These are phyloP conservation scores for Xylaria multiplex DNA, from an alignment of 2,329 filamentous ascomycete genomes.

Conservation along the genomic window DNA sequence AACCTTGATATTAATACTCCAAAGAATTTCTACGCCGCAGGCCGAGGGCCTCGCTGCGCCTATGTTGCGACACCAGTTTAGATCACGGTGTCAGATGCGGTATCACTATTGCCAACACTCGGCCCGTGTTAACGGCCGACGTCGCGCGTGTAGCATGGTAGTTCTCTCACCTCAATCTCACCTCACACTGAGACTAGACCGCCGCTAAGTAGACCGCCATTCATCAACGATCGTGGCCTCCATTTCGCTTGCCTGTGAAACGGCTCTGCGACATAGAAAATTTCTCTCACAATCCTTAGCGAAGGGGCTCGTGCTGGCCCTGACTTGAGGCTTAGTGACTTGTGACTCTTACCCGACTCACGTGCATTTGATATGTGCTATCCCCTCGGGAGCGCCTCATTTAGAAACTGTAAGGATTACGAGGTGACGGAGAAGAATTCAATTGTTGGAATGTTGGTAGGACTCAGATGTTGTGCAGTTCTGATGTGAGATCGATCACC, in stretches of 20 bases:
- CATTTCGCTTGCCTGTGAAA: background rate
- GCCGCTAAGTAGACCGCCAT: too few species aligned
- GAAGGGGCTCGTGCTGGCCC: background rate
- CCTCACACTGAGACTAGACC: background rate
- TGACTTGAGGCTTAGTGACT: background rate
- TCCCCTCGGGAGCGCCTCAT: background rate
- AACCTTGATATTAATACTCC: conserved; percentile 12
- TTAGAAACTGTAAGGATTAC: background rate
- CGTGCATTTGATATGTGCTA: background rate
- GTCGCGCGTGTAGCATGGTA: conserved; percentile 4
- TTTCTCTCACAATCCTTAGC: background rate
- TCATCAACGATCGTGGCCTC: background rate
- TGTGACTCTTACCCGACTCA: background rate
- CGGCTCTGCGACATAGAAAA: background rate
- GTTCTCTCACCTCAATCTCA: background rate
- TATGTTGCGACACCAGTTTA: conserved; percentile 7
- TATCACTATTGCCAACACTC: conserved; percentile 14
- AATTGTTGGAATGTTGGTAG: conserved; percentile 11
- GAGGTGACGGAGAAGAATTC: background rate
- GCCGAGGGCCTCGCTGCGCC: conserved; percentile 19
- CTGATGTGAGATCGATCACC: background rate
- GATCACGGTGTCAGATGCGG: conserved; percentile 24
- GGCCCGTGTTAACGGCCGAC: background rate
- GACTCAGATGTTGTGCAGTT: background rate
- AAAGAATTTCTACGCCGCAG: background rate